phyloP scores from a whole-genome alignment of 2,329 filamentous ascomycete species.

The Colletotrichum plurivorum region DNA sequence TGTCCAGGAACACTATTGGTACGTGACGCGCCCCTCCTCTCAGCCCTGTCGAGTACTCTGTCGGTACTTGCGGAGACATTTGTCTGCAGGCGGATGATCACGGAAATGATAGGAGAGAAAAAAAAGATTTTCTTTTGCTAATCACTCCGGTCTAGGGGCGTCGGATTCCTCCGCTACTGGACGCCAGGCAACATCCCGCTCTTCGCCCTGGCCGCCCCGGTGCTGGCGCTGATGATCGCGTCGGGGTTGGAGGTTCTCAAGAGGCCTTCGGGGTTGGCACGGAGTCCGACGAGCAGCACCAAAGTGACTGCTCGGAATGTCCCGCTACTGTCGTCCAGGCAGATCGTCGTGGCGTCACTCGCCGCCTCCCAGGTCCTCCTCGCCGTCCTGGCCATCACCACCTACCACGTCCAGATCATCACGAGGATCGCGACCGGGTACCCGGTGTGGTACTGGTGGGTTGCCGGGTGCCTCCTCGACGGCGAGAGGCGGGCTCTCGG shows the following conservation, averaged over 20 bases:
- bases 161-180: slow-evolving; percentile 93
- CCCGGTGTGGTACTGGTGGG: slow-evolving; percentile 89
- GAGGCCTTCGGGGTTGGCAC: slow-evolving; percentile 39
- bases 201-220: slow-evolving; percentile 86
- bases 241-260: slow-evolving; percentile 67
- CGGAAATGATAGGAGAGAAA: too few species aligned
- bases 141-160: slow-evolving; percentile 73
- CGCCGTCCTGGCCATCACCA: slow-evolving; percentile 79
- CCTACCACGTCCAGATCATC: slow-evolving; percentile 94
- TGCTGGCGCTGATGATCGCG: slow-evolving; percentile 75
- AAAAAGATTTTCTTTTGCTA: slow-evolving; percentile 20
- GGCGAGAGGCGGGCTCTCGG: slow-evolving; percentile 49
- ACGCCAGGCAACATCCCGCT: slow-evolving; percentile 87
- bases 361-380: slow-evolving; percentile 82
- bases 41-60: slow-evolving; percentile 18
- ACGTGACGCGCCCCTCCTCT: slow-evolving; percentile 51
- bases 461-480: slow-evolving; percentile 67
- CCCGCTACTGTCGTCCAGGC: slow-evolving; percentile 46
- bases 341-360: slow-evolving; percentile 63
- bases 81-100: not conserved
- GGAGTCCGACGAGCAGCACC: slow-evolving; percentile 19
- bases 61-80: slow-evolving; percentile 34
- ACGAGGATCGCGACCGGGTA: slow-evolving; percentile 90
- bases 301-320: not conserved
- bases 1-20: slow-evolving; percentile 94